Conservation (phyloP, 768 basidiomycete species). For the Austroboletus festivus region DNA sequence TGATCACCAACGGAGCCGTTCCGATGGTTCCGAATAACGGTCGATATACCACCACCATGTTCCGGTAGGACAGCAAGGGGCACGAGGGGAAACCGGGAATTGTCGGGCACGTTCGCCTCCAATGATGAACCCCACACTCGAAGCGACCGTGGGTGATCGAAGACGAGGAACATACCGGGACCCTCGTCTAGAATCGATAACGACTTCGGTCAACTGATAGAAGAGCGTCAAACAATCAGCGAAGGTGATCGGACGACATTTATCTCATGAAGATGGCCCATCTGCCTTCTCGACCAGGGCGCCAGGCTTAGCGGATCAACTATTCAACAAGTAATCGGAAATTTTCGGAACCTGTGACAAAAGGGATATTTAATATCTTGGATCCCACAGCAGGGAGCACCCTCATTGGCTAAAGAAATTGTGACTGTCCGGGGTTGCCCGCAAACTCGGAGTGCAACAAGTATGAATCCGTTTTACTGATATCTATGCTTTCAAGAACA, state of each 20-base stretch:
- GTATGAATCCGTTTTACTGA: neutral
- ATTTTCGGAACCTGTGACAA: conserved; percentile 4
- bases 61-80: neutral
- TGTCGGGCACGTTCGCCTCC: conserved; percentile 3
- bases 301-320: neutral
- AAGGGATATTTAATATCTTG: neutral
- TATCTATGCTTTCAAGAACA: conserved; percentile 8
- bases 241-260: neutral
- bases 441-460: neutral
- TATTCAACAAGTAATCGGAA: conserved; percentile 7
- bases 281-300: neutral
- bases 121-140: neutral
- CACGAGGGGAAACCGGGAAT: conserved; percentile 1
- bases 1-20: conserved; percentile 6
- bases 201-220: conserved; percentile 2
- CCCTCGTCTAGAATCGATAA: neutral
- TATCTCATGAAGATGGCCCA: conserved; percentile 9
- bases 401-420: neutral
- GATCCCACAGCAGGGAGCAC: neutral
- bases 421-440: neutral
- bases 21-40: no score
- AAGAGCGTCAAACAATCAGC: conserved; percentile 2
- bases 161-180: neutral
- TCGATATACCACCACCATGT: no score
- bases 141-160: conserved; percentile 3